Evolutionary conservation across 1,284 basidiomycete genomes (phyloP).

Genomic region (Mycena sp.): DNA sequence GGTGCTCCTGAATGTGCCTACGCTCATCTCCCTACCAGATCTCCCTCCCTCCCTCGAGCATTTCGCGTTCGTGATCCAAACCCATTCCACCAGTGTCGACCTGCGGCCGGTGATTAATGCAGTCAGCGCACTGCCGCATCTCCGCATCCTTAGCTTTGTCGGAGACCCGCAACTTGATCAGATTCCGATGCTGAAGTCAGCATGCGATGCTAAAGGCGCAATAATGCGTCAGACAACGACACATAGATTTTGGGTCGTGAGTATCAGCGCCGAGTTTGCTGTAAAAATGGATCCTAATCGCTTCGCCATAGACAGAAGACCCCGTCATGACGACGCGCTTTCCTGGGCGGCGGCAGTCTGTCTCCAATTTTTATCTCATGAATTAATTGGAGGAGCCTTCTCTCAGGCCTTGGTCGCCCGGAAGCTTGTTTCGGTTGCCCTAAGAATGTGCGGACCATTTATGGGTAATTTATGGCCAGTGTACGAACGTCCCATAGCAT

Average conservation of each 20-base stretch:
- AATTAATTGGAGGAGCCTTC: slow-evolving; percentile 28
- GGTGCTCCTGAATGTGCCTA: slow-evolving; percentile 49
- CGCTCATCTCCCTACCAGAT: slow-evolving; percentile 40
- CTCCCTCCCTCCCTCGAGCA: slow-evolving; percentile 53
- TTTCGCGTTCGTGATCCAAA: slow-evolving; percentile 48
- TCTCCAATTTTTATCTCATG: slow-evolving; percentile 54
- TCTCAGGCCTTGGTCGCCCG: neutral
- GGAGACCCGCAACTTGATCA: slow-evolving; percentile 47
- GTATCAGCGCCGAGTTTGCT: slow-evolving; percentile 24
- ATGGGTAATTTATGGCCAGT: too few relatives aligned
- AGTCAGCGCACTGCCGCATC: slow-evolving; percentile 44
- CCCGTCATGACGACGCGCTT: slow-evolving; percentile 47
- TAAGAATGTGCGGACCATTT: too few relatives aligned
- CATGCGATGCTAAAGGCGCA: slow-evolving; percentile 44
- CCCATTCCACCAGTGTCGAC: slow-evolving; percentile 33
- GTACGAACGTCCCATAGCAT: too few relatives aligned
- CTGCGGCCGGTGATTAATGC: slow-evolving; percentile 45
- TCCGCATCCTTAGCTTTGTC: slow-evolving; percentile 47
- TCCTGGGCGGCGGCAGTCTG: slow-evolving; percentile 51
- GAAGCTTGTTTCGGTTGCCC: too few relatives aligned
- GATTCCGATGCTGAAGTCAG: slow-evolving; percentile 39
- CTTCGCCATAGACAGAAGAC: slow-evolving; percentile 51
- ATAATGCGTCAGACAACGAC: slow-evolving; percentile 44
- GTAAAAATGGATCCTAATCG: neutral
- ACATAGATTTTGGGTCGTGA: slow-evolving; percentile 49